Base-by-base conservation (phyloP, 2,329 filamentous ascomycete genomes). In the Phyllosticta citrichinensis region DNA sequence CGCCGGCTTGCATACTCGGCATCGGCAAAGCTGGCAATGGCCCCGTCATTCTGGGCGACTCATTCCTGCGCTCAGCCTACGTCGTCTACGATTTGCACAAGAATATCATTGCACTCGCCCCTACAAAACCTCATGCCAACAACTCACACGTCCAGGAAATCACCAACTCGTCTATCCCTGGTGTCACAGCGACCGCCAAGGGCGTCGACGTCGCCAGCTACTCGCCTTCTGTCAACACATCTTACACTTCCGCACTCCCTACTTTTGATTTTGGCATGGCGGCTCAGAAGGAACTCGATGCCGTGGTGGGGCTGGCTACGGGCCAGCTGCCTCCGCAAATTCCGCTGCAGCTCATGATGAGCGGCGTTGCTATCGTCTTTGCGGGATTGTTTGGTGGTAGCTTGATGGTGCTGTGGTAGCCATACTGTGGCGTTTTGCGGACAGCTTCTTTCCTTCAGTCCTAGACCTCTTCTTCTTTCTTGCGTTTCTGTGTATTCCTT, bases 41-140 rank as follows among this genome's bases (percentile, higher is more conserved):
- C 10, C 55, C 60, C 22, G 51, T 55, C 24, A 57, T 63, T 4
- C 25, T 91, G 27, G 88, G 88, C 17, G 88, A 91, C 69, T 88
- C 87, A 0, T 91, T 91, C 71, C 76, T 91, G 60, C 80, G 88
- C 55, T 87, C 85, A 40, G 87, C 87, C 0, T 91, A 91, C 66
- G 81, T 89, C 14, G 87, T 91, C 11, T 91, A 88, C 69, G 60
- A 62, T n/a, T 25, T 62, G 33, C 52, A 62, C 60, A 58, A 62
- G 55, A 55, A 55, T 14, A 30, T 58, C 55, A 47, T 62, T 30
- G 60, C 60, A 10, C 55, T 62, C 22, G 60, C 60, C 19, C 58
- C 58, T 51, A 58, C 60, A 14, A 51, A 58, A 2, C 58, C 58
- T 55, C 55, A 62, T 22, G 56, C 55, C 17, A 87, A 91, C 69